Evolutionary conservation across 345 rosid genomes (phyloP).

Genomic region (Arabis hirsuta): DNA sequence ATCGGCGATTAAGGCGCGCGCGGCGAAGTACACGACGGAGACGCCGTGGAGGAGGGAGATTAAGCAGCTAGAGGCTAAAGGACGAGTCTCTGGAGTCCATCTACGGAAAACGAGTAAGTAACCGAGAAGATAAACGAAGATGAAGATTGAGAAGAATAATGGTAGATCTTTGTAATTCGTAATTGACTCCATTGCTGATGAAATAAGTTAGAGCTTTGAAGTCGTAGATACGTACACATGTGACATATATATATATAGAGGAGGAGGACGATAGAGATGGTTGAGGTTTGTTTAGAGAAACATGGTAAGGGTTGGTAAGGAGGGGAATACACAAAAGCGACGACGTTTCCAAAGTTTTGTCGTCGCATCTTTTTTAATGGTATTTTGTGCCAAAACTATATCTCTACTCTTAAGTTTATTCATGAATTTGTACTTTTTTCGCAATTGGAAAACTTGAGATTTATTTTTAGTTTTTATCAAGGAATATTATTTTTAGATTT

Average conservation of each 20-base stretch:
- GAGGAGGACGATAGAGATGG: slow-evolving; percentile 19
- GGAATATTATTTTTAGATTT: too few relatives aligned
- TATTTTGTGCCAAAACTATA: too few relatives aligned
- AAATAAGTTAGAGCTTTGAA: neutral
- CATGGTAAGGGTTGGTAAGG: slow-evolving; percentile 13
- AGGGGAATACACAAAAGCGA: slow-evolving; percentile 25
- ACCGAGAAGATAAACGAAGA: slow-evolving; percentile 34
- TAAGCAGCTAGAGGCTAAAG: slow-evolving; percentile 46
- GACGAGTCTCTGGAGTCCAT: slow-evolving; percentile 39
- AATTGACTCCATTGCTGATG: slow-evolving; percentile 24
- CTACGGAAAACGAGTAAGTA: slow-evolving; percentile 30
- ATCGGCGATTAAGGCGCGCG: slow-evolving; percentile 21
- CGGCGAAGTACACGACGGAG: slow-evolving; percentile 32
- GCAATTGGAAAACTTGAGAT: too few relatives aligned
- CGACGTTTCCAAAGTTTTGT: slow-evolving; percentile 10
- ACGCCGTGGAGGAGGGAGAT: slow-evolving; percentile 41
- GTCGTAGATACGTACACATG: neutral
- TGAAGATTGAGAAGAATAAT: slow-evolving; percentile 39
- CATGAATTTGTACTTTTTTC: too few relatives aligned
- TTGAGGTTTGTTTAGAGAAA: slow-evolving; percentile 41
- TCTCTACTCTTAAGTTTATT: too few relatives aligned
- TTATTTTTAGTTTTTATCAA: too few relatives aligned
- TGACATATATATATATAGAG: neutral
- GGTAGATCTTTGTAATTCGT: slow-evolving; percentile 20
- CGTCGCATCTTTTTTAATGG: too few relatives aligned